A percentile compares a stretch with the other conserved stretches of the same genome.
Conservation (phyloP, 2,329 filamentous ascomycete genomes). For the Botrytis paeoniae region DNA sequence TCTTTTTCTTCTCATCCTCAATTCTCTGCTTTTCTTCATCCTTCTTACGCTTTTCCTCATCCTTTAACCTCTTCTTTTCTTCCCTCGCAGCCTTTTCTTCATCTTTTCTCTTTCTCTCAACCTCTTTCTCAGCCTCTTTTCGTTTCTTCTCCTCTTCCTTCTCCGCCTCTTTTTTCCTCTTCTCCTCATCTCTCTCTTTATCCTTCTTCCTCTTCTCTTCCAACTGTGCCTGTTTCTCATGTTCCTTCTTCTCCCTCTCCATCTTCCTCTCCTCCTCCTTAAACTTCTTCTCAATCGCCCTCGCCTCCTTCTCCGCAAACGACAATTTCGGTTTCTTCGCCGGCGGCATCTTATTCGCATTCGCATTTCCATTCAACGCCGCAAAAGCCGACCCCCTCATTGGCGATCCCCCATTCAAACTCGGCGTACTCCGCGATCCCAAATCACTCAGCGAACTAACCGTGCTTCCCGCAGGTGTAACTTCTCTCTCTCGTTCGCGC, state of each 20-base stretch:
- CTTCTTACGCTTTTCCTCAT: slow-evolving; percentile 35
- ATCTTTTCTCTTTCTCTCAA: slow-evolving; percentile 39
- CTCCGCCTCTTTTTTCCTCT: slow-evolving; percentile 39
- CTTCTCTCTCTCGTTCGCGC: slow-evolving; percentile 17
- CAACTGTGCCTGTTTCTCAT: slow-evolving; percentile 38
- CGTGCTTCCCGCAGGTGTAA: slow-evolving; percentile 27
- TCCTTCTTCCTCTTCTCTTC: slow-evolving; percentile 39
- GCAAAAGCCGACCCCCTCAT: slow-evolving; percentile 24
- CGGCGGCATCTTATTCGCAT: slow-evolving; percentile 25
- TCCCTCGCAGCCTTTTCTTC: slow-evolving; percentile 36
- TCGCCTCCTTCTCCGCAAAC: slow-evolving; percentile 37
- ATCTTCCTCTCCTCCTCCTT: slow-evolving; percentile 33
- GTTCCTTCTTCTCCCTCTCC: slow-evolving; percentile 37
- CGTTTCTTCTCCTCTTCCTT: slow-evolving; percentile 42
- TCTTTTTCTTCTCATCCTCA: slow-evolving; percentile 46
- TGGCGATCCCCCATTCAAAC: slow-evolving; percentile 17
- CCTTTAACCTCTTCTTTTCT: slow-evolving; percentile 39
- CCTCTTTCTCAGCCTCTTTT: slow-evolving; percentile 41
- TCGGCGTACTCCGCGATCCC: slow-evolving; percentile 26
- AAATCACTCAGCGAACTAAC: slow-evolving; percentile 29
- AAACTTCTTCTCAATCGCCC: slow-evolving; percentile 39
- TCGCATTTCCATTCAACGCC: slow-evolving; percentile 23
- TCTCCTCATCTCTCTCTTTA: slow-evolving; percentile 33
- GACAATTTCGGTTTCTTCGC: slow-evolving; percentile 33
- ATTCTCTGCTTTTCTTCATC: slow-evolving; percentile 44